Evolutionary conservation across 805 yeast species (phyloP), one percentile per base, ranked within the genome.

Genomic region (Wickerhamiella brachini): DNA sequence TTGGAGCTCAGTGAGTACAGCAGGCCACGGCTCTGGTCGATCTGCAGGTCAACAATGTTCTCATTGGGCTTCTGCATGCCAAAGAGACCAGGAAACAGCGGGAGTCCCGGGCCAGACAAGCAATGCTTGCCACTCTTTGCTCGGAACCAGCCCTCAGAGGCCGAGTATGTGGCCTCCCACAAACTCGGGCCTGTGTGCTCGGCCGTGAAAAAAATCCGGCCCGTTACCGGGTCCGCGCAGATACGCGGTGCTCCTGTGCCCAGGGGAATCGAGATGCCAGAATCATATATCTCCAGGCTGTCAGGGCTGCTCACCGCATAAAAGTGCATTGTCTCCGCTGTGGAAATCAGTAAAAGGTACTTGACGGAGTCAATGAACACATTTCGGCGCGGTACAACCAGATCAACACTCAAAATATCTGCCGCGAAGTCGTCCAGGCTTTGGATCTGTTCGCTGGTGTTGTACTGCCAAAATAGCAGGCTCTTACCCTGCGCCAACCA

Each of bases 401-500:
- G 66, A 50, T 78, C 76, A 18, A 88, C 90, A 13, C 85, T 74
- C 49, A 85, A 69, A 47, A 93, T 86, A 1, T 93, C 77, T 57
- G 85, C 85, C 50, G 78, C 75, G 55, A 88, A 76, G 56, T 83
- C 94, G 63, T 87, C 97, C 49, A 90, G 83, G 8, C 87, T 79
- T 59, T 81, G 80, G 61, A 80, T 85, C 53, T 83, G 90, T 26
- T 76, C 74, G 12, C 79, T 72, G 52, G 75, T 77, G 8, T 68
- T 60, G 62, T 82, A 79, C 64, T 88, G 83, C 97, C 97, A 93
- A 22, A 94, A 72, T 34, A 84, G 77, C 59, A 90, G 71, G 59
- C 83, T 83, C 63, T 83, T 82, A 61, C 87, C 97, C 31, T 81
- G 78, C 2, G 83, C 79, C 31, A 90, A 75, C 96, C 97, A 93